Evolutionary conservation across 176 grass and related monocot genomes (phyloP).

Genomic region (Alopecurus myosuroides): DNA sequence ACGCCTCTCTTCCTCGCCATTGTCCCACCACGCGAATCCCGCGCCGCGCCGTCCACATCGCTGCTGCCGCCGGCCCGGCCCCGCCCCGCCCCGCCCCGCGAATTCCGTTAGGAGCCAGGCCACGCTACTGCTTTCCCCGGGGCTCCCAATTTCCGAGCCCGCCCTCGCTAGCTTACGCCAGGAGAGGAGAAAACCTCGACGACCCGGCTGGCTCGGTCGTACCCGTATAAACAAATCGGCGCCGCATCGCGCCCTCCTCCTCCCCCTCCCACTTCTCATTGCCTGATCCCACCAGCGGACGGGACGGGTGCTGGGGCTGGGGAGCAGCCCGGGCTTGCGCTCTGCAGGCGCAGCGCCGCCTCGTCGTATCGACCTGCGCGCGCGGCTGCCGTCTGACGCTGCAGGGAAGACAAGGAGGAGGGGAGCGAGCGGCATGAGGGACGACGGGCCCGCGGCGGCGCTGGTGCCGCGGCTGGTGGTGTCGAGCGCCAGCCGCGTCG

Average conservation of each 20-base stretch:
- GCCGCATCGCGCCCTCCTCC: neutral
- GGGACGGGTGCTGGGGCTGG: neutral
- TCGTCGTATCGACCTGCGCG: neutral
- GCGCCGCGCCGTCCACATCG: neutral
- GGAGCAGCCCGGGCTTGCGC: neutral
- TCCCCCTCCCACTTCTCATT: neutral
- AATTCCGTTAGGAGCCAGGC: neutral
- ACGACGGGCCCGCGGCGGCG: neutral
- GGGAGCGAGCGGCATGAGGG: slow-evolving; percentile 26
- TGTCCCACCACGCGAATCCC: neutral
- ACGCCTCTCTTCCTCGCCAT: neutral
- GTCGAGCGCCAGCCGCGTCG: slow-evolving; percentile 45
- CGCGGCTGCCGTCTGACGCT: neutral
- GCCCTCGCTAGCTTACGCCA: neutral
- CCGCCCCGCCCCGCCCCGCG: neutral
- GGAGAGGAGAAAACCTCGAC: neutral
- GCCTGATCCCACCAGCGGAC: neutral
- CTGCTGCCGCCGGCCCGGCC: too few species aligned
- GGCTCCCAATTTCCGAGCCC: neutral
- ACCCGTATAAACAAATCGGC: neutral
- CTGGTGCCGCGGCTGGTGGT: slow-evolving; percentile 50
- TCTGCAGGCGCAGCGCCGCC: neutral
- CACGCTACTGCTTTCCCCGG: neutral
- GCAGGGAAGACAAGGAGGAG: neutral
- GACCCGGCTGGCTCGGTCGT: neutral